Evolutionary conservation across 164 flowering plant species (phyloP), one percentile per base, ranked within the genome.

Genomic region (Magnolia officinalis): DNA sequence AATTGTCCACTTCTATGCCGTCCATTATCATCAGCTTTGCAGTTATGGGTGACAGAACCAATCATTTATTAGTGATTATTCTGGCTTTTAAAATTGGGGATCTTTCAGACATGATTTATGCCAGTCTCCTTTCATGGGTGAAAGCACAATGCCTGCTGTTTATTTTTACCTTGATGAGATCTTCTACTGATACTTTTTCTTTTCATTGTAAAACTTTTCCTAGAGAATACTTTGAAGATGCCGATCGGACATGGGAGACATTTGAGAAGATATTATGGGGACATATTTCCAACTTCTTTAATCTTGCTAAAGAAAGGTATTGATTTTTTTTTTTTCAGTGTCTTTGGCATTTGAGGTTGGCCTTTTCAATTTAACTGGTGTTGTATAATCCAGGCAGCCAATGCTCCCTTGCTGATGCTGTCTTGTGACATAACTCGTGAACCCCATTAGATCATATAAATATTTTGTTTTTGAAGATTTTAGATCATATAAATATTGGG

Each of bases 191-290:
- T 55, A 11, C 61, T 55, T 55, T 55, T 37, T 37, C 6, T 37
- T 55, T 55, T 55, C 6, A 52, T 29, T 65, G 21, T 73, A 80
- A 68, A 67, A 20, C 23, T 75, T 72, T 80, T 21, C 50, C 20
- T 87, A 96, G 99, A 63, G 97, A 91, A 84, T 94, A 96, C 85
- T 96, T 96, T 87, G 99, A 96, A 87, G 99, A 96, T 81, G 97
- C 94, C 2, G 98, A 96, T 84, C 91, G 84, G 45, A 92, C 95
- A 2, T 96, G 98, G 99, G 98, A 96, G 84, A 93, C 98, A 67
- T 96, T 94, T 87, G 98, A 96, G 80, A 91, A 89, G 86, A 92
- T 93, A 75, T 82, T 96, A 63, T 96, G 99, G 99, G 92, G 78
- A 51, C 98, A 94, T 75, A 79, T 96, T 80, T 78, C 89, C 77